Base-by-base conservation (phyloP, 805 yeast genomes). In the Ogataea dorogensis region DNA sequence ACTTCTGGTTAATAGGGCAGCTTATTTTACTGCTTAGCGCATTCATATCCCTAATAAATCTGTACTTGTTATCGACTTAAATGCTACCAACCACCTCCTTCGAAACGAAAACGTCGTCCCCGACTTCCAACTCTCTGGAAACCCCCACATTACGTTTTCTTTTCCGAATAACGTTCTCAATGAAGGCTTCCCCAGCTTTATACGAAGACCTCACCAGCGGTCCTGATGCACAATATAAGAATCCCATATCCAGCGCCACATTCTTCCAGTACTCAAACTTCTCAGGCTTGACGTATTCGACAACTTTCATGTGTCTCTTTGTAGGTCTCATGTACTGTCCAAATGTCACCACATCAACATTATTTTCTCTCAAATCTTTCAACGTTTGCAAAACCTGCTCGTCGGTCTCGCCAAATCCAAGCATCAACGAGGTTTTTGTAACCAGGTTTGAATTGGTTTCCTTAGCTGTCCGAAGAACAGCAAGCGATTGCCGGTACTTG, bases 321-420 rank as follows among this genome's bases (percentile, higher is more conserved):
- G 99, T 93, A 28, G 99, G 99, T 59, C 98, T 76, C 97, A 93
- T 93, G 63, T 93, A 93, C 65, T 93, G 99, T 23, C 99, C 99
- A 64, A 93, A 93, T 0, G 99, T 93, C 12, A 93, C 96, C 32
- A 93, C 95, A 56, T 93, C 98, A 60, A 95, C 93, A 7, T 73
- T 66, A 28, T 81, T 74, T 13, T 65, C 77, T 45, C 98, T 75
- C 49, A 94, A 68, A 58, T 86, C 95, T 44, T 62, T 70, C 53
- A 93, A 59, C 0, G 97, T 81, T 47, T 77, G 80, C 56, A 79
- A 58, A 9, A 93, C 61, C 63, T 93, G 97, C 36, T 81, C 96
- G 54, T 93, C 98, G 2, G 89, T 78, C 62, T 93, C 99, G 25
- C 99, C 98, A 40, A 93, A 75, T 5, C 99, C 99, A 31, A 93